Base-by-base conservation (phyloP, 2,329 filamentous ascomycete species). In the Alternaria viburni region DNA sequence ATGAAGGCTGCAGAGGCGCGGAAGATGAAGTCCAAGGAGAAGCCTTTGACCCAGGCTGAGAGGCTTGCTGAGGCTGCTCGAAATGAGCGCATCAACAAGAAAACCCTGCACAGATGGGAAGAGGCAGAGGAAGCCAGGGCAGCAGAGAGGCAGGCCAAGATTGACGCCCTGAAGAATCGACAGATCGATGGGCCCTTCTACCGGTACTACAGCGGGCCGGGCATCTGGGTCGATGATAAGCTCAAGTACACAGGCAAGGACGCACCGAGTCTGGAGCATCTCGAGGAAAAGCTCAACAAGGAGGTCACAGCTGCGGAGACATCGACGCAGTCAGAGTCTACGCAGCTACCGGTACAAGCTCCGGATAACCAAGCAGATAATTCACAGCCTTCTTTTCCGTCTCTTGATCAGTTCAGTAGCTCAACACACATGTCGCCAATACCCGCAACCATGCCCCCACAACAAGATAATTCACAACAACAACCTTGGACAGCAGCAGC, bases 31-130 rank as follows among this genome's bases (percentile, higher is more conserved):
- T 82, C 89, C 67, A 93, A 93, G 80, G 92, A 92, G 58, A 91
- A 91, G 62, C 87, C 91, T 26, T 89, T 97, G 88, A 97, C 93
- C 6, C 95, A 97, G 80, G 93, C 88, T 47, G 90, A 98, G 77
- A 88, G 93, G 41, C 85, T 97, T 26, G 90, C 88, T 26, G 93
- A 97, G 80, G 94, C 94, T 1, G 92, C 90, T 17, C 83, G 90
- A 56, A 90, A 96, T 7, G 96, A 98, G 80, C 91, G 91, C 79
- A 86, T 90, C 72, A 97, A 99, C 79, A 88, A 91, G 70, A 96
- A 93, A 85, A 98, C 91, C 79, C 82, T 97, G 74, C 97, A 95
- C 75, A 87, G 93, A 59, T 98, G 95, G 94, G 94, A 98, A 79
- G 91, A 93, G 79, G 92, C 93, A 7, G 96, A 99, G 81, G 93